phyloP scores from a whole-genome alignment of 345 rosid genomes.

The Cardiospermum halicacabum region DNA sequence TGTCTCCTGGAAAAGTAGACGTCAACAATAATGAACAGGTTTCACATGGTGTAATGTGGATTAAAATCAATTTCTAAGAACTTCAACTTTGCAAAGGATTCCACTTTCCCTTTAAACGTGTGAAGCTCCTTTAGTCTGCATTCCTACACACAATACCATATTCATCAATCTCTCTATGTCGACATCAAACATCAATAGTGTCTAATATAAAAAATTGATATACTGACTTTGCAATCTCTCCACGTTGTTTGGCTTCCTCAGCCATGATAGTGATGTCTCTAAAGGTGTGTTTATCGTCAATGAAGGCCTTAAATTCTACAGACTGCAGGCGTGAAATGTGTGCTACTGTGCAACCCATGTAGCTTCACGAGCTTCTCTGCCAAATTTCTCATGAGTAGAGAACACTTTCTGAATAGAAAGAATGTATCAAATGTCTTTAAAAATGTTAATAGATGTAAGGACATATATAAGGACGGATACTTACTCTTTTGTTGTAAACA shows the following conservation, averaged over 20 bases:
- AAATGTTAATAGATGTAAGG: no score
- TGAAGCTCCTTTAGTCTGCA: slow-evolving; percentile 57
- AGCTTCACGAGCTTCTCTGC: slow-evolving; percentile 52
- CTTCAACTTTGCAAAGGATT: slow-evolving; percentile 53
- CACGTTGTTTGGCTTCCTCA: slow-evolving; percentile 62
- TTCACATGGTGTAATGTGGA: slow-evolving; percentile 50
- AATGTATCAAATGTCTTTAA: no score
- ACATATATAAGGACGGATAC: no score
- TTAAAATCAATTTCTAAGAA: slow-evolving; percentile 56
- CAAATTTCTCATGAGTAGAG: slow-evolving; percentile 52
- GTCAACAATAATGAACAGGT: neutral
- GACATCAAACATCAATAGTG: no score
- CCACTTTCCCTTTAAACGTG: slow-evolving; percentile 61
- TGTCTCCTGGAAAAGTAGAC: no score
- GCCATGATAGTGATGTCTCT: slow-evolving; percentile 48
- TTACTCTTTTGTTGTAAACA: slow-evolving; percentile 61
- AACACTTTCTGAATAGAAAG: slow-evolving; percentile 41
- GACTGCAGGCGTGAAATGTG: slow-evolving; percentile 45
- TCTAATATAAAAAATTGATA: neutral
- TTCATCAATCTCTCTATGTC: no score
- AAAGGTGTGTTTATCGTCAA: slow-evolving; percentile 34
- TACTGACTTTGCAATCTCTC: slow-evolving; percentile 57
- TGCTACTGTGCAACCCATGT: slow-evolving; percentile 64
- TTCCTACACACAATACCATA: neutral
- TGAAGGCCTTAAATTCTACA: slow-evolving; percentile 24